Conservation (phyloP, 768 basidiomycete genomes). For the Ramaria sp. region DNA sequence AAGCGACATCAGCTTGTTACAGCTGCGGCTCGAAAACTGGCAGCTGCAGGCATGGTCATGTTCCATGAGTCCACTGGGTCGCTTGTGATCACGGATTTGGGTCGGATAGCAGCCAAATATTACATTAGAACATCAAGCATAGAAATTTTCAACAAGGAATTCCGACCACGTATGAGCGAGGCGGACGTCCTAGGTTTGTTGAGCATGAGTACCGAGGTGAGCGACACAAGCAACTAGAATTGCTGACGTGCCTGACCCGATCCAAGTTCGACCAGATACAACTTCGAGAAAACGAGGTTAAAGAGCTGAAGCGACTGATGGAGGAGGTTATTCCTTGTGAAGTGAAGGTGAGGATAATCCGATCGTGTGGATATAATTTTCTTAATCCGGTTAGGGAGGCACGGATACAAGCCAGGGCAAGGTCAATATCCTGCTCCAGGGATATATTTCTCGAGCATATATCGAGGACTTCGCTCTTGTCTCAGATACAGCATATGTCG, state of each 20-base stretch:
- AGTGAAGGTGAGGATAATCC: slow-evolving; percentile 46
- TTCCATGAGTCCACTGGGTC: slow-evolving; percentile 48
- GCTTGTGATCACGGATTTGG: slow-evolving; percentile 77
- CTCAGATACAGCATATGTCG: slow-evolving; percentile 88
- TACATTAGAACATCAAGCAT: slow-evolving; percentile 84
- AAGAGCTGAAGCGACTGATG: slow-evolving; percentile 68
- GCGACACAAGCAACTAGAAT: background rate
- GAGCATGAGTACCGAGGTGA: slow-evolving; percentile 83
- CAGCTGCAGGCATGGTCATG: slow-evolving; percentile 69
- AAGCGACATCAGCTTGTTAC: slow-evolving; percentile 61
- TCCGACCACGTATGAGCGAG: slow-evolving; percentile 80
- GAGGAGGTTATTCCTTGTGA: slow-evolving; percentile 57
- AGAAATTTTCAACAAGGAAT: slow-evolving; percentile 72
- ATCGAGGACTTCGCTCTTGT: slow-evolving; percentile 94
- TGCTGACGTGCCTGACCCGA: background rate
- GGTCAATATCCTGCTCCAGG: slow-evolving; percentile 92
- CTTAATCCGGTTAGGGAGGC: slow-evolving; percentile 39
- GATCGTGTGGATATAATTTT: background rate
- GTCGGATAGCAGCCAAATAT: slow-evolving; percentile 94
- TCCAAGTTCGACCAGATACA: slow-evolving; percentile 88
- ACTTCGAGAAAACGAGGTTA: slow-evolving; percentile 78
- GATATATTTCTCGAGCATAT: slow-evolving; percentile 68
- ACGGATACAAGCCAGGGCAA: slow-evolving; percentile 63
- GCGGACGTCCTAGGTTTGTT: slow-evolving; percentile 85
- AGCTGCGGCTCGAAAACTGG: slow-evolving; percentile 55